Percentiles rank a stretch among this genome's conserved stretches.
Evolutionary conservation across 2,329 filamentous ascomycete genomes (phyloP).

Genomic region (Alternaria postmessia): DNA sequence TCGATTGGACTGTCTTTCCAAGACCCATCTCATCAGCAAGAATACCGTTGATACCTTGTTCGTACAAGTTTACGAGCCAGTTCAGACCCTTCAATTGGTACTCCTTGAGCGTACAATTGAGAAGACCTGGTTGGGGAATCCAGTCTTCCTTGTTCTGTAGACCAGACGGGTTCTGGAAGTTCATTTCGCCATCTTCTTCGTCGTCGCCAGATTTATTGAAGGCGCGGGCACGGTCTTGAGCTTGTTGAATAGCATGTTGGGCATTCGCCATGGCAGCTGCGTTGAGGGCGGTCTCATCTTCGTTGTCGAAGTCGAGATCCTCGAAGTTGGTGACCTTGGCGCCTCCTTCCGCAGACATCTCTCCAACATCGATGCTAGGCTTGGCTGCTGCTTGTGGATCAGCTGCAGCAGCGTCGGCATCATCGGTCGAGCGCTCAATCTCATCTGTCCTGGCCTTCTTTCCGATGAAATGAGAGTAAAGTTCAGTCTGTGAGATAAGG

Average conservation of each 20-base stretch:
- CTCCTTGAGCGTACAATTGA: constrained; percentile 94
- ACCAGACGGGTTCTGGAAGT: constrained; percentile 98
- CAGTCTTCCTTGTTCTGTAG: constrained; percentile 81
- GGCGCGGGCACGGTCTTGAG: constrained; percentile 87
- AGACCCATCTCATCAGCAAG: constrained; percentile 99
- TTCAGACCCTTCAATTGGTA: constrained; percentile 99
- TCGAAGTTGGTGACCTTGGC: constrained; percentile 91
- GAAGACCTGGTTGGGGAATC: constrained; percentile 90
- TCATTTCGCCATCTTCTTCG: constrained; percentile 89
- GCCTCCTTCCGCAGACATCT: constrained; percentile 59
- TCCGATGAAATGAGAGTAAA: constrained; percentile 99
- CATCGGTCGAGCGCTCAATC: constrained; percentile 88
- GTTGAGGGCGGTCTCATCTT: constrained; percentile 82
- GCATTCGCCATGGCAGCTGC: constrained; percentile 93
- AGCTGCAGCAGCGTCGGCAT: constrained; percentile 61
- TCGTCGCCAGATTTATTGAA: constrained; percentile 75
- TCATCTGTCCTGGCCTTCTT: constrained; percentile 99
- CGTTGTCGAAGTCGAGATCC: constrained; percentile 92
- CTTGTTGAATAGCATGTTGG: constrained; percentile 93
- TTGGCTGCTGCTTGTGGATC: constrained; percentile 51
- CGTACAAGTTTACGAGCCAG: constrained; percentile 98
- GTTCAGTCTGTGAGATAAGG: constrained; percentile 96
- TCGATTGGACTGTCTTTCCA: constrained; percentile 98
- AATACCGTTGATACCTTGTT: constrained; percentile 99
- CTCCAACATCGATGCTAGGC: constrained; percentile 58